Evolutionary conservation across 176 grass and related monocot species (phyloP).

Genomic region (Areca catechu): DNA sequence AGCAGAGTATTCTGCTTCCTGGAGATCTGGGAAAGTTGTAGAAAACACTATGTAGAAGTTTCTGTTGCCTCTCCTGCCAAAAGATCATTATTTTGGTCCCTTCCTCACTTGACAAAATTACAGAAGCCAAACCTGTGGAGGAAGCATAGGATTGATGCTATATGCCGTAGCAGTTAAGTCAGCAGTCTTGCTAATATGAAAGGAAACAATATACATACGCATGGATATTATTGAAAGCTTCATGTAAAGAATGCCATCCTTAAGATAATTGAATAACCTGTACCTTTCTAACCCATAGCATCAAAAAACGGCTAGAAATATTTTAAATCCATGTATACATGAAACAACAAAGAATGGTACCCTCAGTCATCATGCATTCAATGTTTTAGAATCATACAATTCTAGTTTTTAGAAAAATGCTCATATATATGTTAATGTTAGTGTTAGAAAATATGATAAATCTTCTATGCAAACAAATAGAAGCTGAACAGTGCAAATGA

Average conservation of each 20-base stretch:
- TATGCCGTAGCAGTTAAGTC: too few relatives aligned
- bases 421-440: neutral
- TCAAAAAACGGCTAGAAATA: too few relatives aligned
- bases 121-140: constrained; percentile 64
- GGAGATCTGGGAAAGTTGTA: constrained; percentile 61
- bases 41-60: constrained; percentile 43
- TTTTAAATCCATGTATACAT: neutral
- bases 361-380: too few relatives aligned
- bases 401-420: too few relatives aligned
- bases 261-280: too few relatives aligned
- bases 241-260: too few relatives aligned
- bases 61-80: constrained; percentile 83
- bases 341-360: too few relatives aligned
- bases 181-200: neutral
- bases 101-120: constrained; percentile 71
- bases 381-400: too few relatives aligned
- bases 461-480: neutral
- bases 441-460: neutral
- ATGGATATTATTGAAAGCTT: too few relatives aligned
- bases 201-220: constrained; percentile 1
- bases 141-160: neutral
- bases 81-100: constrained; percentile 66
- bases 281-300: too few relatives aligned
- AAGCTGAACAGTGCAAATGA: constrained; percentile 45
- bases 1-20: constrained; percentile 35